Percentiles rank a stretch among this genome's conserved stretches.
Conservation (phyloP, 2,329 filamentous ascomycete species). For the Aspergillus sp. region DNA sequence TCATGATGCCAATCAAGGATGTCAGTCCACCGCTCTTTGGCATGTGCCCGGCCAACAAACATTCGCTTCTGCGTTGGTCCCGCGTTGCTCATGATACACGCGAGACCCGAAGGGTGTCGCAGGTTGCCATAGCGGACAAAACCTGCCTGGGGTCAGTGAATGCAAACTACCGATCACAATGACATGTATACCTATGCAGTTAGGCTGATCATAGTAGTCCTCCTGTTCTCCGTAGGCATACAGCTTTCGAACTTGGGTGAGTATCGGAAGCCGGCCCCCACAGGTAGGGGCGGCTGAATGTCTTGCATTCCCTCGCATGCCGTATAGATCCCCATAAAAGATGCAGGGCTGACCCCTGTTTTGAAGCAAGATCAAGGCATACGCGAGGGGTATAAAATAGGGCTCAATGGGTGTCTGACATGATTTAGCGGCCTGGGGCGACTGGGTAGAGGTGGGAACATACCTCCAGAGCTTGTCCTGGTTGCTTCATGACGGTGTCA, state of each 20-base stretch:
- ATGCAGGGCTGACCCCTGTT: constrained; percentile 63
- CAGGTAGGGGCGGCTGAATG: constrained; percentile 54
- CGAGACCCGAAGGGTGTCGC: constrained; percentile 52
- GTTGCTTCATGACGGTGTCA: constrained; percentile 42
- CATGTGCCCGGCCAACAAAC: constrained; percentile 59
- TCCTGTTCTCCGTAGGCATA: constrained; percentile 66
- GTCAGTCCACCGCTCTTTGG: constrained; percentile 64
- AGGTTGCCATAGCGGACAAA: constrained; percentile 53
- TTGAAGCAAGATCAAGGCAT: constrained; percentile 68
- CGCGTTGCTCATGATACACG: constrained; percentile 58
- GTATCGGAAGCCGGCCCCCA: constrained; percentile 55
- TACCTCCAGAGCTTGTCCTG: constrained; percentile 61
- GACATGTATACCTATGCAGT: constrained; percentile 53
- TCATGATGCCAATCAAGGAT: constrained; percentile 55
- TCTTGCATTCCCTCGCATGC: constrained; percentile 52
- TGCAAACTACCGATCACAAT: no score
- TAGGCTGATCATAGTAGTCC: constrained; percentile 61
- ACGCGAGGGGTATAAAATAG: constrained; percentile 71
- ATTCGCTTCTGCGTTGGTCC: constrained; percentile 55
- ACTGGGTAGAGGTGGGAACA: background rate
- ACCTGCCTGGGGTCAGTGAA: constrained; percentile 31
- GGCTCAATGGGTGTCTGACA: constrained; percentile 57
- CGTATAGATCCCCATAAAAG: constrained; percentile 71
- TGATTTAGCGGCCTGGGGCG: background rate
- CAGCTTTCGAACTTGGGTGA: constrained; percentile 62